Base-by-base conservation (phyloP, 2,329 filamentous ascomycete species). In the Fusarium verrucosum region DNA sequence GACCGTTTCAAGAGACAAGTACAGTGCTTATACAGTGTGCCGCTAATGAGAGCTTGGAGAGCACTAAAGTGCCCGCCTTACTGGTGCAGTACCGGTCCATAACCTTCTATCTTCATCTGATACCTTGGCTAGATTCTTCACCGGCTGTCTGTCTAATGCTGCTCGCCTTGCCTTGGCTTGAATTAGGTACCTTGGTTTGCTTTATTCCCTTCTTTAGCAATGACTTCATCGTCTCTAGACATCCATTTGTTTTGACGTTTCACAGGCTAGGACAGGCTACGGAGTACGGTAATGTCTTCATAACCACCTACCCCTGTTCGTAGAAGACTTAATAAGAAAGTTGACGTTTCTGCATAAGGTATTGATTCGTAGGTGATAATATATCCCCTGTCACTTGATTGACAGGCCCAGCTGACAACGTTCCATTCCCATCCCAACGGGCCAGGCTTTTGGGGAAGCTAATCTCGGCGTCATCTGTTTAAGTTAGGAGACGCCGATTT, bases 351-450 rank as follows among this genome's bases (percentile, higher is more conserved):
- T 38, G 33, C 52, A 58, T 36, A 53, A 33, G 37, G 23, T 19
- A 56, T 68, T 30, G 58, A 58, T 51, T 58, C 23, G 33, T 53
- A 37, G 40, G 37, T 28, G 41, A 53, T 49, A 54, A 59, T 19
- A 28, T 19, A 30, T 43, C 43, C 64, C 63, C 59, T 66, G 64
- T 52, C 43, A 14, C 17, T 40, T 23, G n/a, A 36, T 50, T 36
- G 35, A 50, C 64, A 64, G 54, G 60, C 50, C 42, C 52, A 54
- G 30, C 37, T 47, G 40, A 57, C 43, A 53, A 58, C 49, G 58
- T 62, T 44, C 69, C 66, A 71, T 71, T 70, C 66, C 66, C 69
- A 69, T 62, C 66, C 56, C 58, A 55, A 70, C 69, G 58, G 69
- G 55, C 68, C 65, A 59, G 47, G 42, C 47, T 58, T 23, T 44